Base-by-base conservation (phyloP, 495 filamentous ascomycete genomes). In the Xylaria scruposa region DNA sequence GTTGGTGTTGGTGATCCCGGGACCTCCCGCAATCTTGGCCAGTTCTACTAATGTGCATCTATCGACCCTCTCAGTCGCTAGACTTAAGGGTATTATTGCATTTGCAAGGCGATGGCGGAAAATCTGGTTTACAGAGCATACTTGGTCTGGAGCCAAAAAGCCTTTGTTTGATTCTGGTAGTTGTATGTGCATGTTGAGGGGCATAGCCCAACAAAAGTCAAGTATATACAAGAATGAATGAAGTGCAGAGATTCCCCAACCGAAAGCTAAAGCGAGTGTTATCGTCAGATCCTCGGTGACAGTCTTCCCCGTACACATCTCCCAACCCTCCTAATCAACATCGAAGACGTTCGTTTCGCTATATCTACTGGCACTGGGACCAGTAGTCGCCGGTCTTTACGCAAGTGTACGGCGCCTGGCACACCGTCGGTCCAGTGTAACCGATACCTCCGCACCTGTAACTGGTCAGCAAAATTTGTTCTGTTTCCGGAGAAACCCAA, bases 381-480 rank as follows among this genome's bases (percentile, higher is more conserved):
- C 78, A 81, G 74, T 78, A 83, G 36, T 74, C 66, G 26, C 80
- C 65, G 2, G 53, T 24, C 5, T 26, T 33, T 33, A 76, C 68
- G 62, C 82, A 83, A 31, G 21, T 75, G 72, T 78, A 83, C 9
- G 82, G 81, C 38, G 82, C 49, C 68, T 74, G 53, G 60, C 83
- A 85, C 33, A 73, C 42, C 36, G 82, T 84, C 38, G 81, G 66
- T 5, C 82, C 83, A 4, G 72, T 75, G 59, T 81, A 84, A 10
- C 77, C 81, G 4, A 47, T 49, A 21, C 83, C 83, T 40, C 82
- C 83, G 59, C 83, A 85, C 36, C 73, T 74, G 53, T 40, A 24
- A 15, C 65, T 72, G 12, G 68, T 77, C 65, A 77, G 75, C 62
- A 8, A 47, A 47, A 47, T 4, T 4, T 56, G 54, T 69, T 61